phyloP scores from a whole-genome alignment of 495 filamentous ascomycete species.

The Annulohypoxylon maeteangense region DNA sequence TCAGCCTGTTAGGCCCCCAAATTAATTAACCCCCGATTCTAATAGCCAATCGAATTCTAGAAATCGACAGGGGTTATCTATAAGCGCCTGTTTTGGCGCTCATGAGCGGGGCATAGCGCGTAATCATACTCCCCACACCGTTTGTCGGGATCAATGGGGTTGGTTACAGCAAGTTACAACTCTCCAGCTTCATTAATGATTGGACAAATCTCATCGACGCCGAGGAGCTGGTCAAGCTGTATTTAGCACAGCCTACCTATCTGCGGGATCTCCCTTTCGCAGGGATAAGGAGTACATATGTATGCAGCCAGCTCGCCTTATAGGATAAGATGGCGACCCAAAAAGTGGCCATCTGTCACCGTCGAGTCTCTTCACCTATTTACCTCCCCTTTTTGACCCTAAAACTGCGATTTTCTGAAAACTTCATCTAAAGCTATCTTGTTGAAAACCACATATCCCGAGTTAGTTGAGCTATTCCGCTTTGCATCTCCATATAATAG shows the following conservation, averaged over 20 bases:
- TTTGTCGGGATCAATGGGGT: conserved; percentile 15
- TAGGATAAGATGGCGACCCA: conserved; percentile 35
- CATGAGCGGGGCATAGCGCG: conserved; percentile 23
- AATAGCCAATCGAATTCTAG: conserved; percentile 20
- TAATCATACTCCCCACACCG: conserved; percentile 12
- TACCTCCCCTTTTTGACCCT: not conserved
- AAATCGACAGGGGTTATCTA: not conserved
- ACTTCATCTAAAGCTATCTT: not conserved
- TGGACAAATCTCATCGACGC: conserved; percentile 32
- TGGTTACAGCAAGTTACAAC: conserved; percentile 1
- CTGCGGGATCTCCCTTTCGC: conserved; percentile 22
- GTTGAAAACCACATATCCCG: not conserved
- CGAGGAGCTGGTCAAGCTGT: conserved; percentile 36
- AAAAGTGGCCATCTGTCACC: conserved; percentile 28
- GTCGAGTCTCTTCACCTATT: conserved; percentile 5
- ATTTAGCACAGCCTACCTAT: conserved; percentile 28
- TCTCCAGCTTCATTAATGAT: conserved; percentile 34
- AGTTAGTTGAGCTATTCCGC: not conserved
- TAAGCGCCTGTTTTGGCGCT: conserved; percentile 42
- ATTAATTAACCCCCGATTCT: conserved; percentile 12
- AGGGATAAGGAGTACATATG: conserved; percentile 11
- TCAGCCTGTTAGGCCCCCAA: conserved; percentile 14
- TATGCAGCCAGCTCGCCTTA: conserved; percentile 14
- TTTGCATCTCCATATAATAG: not conserved
- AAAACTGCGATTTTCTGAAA: not conserved